Base-by-base conservation (phyloP, 257 asterid genomes). In the Solanum corneliomulleri region DNA sequence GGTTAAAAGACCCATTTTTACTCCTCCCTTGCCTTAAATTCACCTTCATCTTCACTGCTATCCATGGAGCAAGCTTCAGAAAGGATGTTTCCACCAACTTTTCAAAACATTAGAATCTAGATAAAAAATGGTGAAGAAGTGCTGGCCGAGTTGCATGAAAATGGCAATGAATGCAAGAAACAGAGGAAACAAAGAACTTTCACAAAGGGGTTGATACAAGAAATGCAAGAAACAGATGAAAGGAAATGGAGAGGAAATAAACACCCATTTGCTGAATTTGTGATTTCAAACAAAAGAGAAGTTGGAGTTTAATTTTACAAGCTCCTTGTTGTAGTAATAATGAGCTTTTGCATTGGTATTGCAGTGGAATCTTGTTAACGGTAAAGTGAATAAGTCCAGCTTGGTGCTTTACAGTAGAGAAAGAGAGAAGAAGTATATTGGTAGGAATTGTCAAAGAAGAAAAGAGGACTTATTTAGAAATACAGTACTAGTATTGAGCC, bases 211-310 rank as follows among this genome's bases (percentile, higher is more conserved):
- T 8, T 16, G 78, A 33, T 33, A 64, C 75, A 81, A 78, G 88
- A 89, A 89, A 85, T 31, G 91, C 88, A 31, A 93, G 74, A 35
- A 81, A 72, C 70, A 86, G 21, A 86, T 91, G 72, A 37, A 92
- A 47, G 81, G 83, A 8, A 41, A 75, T 6, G 82, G 72, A 71
- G 81, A 87, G 72, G 69, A 88, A 89, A 20, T 84, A 45, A 37
- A 81, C 44, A 35, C 60, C 89, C 95, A 90, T 91, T 89, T 78
- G 16, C 90, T 70, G 89, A 88, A 88, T 62, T 71, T 82, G 82
- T 72, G 33, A 85, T 49, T 21, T 84, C 27, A 21, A 68, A 11
- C 25, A 44, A 85, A 60, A 31, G 35, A 70, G 49, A 44, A 44
- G 45, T 21, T 39, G 69, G 52, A 29, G 66, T 45, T 14, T 45